Conservation (phyloP, 1,139 yeast species). For the Candida tetrigidarum region DNA sequence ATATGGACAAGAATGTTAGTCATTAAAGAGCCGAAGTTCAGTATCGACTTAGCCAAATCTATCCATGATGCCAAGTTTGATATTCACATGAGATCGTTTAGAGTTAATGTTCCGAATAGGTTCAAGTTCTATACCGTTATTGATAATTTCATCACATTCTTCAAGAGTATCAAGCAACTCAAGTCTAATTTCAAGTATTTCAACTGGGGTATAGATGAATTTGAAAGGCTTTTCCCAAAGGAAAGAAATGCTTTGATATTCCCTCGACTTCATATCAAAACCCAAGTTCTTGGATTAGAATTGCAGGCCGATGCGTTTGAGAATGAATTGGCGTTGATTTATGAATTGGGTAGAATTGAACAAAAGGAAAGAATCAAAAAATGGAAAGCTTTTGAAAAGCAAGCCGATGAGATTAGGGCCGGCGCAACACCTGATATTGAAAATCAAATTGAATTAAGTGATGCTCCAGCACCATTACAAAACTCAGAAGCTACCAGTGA, state of each 20-base stretch:
- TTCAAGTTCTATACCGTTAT: slow-evolving; percentile 67
- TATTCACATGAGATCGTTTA: slow-evolving; percentile 30
- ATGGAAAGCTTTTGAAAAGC: slow-evolving; percentile 34
- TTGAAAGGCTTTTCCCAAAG: slow-evolving; percentile 37
- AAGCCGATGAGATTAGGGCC: slow-evolving; percentile 21
- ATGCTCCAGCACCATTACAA: slow-evolving; percentile 13
- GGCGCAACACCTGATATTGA: slow-evolving; percentile 24
- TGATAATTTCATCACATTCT: slow-evolving; percentile 65
- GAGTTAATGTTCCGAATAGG: slow-evolving; percentile 58
- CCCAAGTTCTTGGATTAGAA: slow-evolving; percentile 37
- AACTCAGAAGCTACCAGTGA: not conserved
- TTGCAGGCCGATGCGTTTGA: slow-evolving; percentile 51
- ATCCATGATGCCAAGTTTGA: slow-evolving; percentile 24
- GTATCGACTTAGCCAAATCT: slow-evolving; percentile 26
- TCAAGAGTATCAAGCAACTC: slow-evolving; percentile 63
- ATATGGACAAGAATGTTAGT: slow-evolving; percentile 47
- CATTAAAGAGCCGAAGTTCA: slow-evolving; percentile 42
- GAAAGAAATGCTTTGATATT: slow-evolving; percentile 32
- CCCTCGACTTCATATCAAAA: slow-evolving; percentile 36
- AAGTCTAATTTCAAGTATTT: slow-evolving; percentile 51
- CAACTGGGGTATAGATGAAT: slow-evolving; percentile 40
- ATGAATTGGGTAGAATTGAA: slow-evolving; percentile 42
- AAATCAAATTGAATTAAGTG: slow-evolving; percentile 19
- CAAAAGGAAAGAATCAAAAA: slow-evolving; percentile 39
- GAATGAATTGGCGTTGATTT: slow-evolving; percentile 41